A percentile compares a stretch with the other conserved stretches of the same genome.
These are phyloP conservation scores for Stephanodiscus minutulus DNA, from an alignment of 108 stramenopile genomes.

Conservation along the genomic window DNA sequence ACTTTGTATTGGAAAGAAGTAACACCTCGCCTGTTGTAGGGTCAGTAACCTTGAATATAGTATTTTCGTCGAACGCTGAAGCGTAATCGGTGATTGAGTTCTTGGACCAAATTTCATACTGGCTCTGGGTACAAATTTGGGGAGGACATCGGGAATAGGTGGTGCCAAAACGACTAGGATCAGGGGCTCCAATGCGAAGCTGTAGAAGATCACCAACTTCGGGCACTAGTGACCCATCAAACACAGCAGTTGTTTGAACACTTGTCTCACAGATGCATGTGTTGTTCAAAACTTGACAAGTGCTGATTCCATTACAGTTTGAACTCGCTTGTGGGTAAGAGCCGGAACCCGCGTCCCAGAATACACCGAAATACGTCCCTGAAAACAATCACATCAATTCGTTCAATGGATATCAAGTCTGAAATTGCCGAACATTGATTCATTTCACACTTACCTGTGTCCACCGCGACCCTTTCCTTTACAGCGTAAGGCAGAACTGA, in stretches of 20 bases:
- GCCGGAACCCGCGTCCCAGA: constrained; percentile 16
- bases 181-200: constrained; percentile 27
- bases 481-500: constrained; percentile 21
- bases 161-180: constrained; percentile 14
- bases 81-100: constrained; percentile 12
- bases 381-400: neutral
- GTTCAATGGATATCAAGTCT: neutral
- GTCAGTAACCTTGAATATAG: constrained; percentile 50
- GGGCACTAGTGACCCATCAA: constrained; percentile 20
- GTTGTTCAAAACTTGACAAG: constrained; percentile 21
- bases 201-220: constrained; percentile 9
- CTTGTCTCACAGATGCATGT: constrained; percentile 24
- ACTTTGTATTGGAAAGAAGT: constrained; percentile 47
- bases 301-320: constrained; percentile 26
- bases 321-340: constrained; percentile 14
- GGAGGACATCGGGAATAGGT: constrained; percentile 28
- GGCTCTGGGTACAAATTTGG: constrained; percentile 1
- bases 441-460: neutral
- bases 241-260: constrained; percentile 15
- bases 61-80: constrained; percentile 31
- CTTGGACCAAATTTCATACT: constrained; percentile 9
- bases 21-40: constrained; percentile 18
- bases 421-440: neutral
- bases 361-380: constrained; percentile 35
- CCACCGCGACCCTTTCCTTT: constrained; percentile 17